phyloP scores from a whole-genome alignment of 2,329 filamentous ascomycete species.

The Fusarium xylarioides region DNA sequence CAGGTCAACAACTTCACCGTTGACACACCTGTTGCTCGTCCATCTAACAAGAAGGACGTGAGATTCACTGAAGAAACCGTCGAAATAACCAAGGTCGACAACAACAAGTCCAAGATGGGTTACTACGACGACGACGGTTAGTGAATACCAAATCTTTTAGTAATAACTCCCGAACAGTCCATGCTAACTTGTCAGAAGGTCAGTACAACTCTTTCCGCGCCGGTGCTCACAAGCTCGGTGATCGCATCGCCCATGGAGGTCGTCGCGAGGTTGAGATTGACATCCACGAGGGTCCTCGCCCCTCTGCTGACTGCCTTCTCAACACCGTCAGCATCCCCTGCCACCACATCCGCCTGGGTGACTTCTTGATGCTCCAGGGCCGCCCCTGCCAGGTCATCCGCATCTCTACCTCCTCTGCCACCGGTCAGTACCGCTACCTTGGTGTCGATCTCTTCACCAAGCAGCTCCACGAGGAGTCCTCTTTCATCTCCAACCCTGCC shows the following conservation, averaged over 20 bases:
- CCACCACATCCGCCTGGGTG: constrained; percentile 99
- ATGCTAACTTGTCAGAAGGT: constrained; percentile 52
- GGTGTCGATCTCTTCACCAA: constrained; percentile 99
- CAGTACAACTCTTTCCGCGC: constrained; percentile 68
- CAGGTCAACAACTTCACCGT: constrained; percentile 41
- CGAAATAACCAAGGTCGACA: constrained; percentile 59
- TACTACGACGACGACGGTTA: constrained; percentile 72
- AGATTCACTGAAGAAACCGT: constrained; percentile 74
- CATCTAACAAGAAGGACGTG: constrained; percentile 64
- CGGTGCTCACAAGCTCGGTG: constrained; percentile 65
- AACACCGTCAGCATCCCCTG: constrained; percentile 98
- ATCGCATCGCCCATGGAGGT: constrained; percentile 56
- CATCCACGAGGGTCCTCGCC: constrained; percentile 40
- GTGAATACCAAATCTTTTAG: constrained; percentile 28
- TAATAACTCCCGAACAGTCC: background rate
- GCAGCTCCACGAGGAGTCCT: constrained; percentile 98
- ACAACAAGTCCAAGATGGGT: constrained; percentile 66
- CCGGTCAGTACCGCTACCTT: constrained; percentile 99
- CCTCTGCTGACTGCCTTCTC: constrained; percentile 52
- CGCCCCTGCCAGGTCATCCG: constrained; percentile 99
- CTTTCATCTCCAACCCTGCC: constrained; percentile 95
- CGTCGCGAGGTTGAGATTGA: constrained; percentile 61
- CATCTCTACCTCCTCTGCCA: constrained; percentile 97
- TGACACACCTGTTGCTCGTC: constrained; percentile 51
- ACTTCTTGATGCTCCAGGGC: constrained; percentile 98